Evolutionary conservation across 129 eudicot genomes (phyloP).

Genomic region (Logfia minima): DNA sequence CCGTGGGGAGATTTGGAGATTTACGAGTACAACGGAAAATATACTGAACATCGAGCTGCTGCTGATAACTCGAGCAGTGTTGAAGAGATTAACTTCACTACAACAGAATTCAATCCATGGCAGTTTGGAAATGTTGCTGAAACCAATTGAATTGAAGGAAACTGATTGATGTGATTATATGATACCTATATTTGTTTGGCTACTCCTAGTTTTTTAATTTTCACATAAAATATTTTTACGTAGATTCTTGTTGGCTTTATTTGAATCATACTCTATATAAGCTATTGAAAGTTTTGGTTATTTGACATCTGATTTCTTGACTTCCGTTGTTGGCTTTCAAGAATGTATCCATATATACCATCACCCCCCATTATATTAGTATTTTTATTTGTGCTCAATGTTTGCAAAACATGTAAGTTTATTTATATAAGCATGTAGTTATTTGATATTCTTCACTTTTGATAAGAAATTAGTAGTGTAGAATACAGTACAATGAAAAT

Average conservation of each 20-base stretch:
- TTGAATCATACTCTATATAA: constrained; percentile 13
- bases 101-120: constrained; percentile 80
- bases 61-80: constrained; percentile 47
- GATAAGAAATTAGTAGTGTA: no score
- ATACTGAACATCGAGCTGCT: constrained; percentile 59
- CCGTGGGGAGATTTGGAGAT: constrained; percentile 98
- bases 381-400: not conserved
- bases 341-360: constrained; percentile 10
- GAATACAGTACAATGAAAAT: no score
- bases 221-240: constrained; percentile 22
- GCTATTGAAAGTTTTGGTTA: constrained; percentile 16
- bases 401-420: not conserved
- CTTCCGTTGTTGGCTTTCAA: not conserved
- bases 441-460: no score
- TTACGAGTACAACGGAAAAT: constrained; percentile 70
- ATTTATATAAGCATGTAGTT: not conserved
- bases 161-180: not conserved
- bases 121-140: constrained; percentile 60
- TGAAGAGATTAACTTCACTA: constrained; percentile 42
- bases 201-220: constrained; percentile 5
- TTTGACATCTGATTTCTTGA: constrained; percentile 7
- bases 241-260: constrained; percentile 21
- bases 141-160: constrained; percentile 28
- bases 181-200: not conserved
- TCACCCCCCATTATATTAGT: not conserved